Evolutionary conservation across 306 rosid species (phyloP).

Genomic region (Begonia masoniana): DNA sequence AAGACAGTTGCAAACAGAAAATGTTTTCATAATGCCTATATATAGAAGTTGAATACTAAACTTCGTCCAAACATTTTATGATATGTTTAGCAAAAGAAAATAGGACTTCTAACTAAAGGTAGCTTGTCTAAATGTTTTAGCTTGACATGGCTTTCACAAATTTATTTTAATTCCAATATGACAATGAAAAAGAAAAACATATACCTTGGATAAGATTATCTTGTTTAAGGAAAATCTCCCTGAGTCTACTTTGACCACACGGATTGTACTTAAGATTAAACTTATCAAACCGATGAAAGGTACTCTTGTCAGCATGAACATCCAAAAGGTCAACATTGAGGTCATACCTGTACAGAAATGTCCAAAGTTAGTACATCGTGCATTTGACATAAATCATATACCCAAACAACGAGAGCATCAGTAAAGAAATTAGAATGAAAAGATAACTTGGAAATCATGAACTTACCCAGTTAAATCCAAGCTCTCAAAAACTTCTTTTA

Average conservation of each 20-base stretch:
- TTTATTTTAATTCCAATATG: too few relatives aligned
- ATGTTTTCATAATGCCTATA: too few relatives aligned
- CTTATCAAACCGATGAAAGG: constrained; percentile 98
- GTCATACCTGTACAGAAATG: constrained; percentile 61
- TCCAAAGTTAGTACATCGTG: constrained; percentile 8
- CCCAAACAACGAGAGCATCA: not conserved
- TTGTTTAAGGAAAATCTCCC: constrained; percentile 96
- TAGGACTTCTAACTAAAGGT: too few relatives aligned
- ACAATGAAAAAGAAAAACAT: not conserved
- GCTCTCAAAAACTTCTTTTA: constrained; percentile 97
- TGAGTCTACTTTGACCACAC: constrained; percentile 99
- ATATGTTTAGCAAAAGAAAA: too few relatives aligned
- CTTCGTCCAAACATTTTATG: too few relatives aligned
- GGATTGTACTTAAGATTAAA: constrained; percentile 97
- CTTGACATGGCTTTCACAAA: too few relatives aligned
- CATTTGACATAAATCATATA: constrained; percentile 1
- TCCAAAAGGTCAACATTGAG: constrained; percentile 99
- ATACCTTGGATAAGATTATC: constrained; percentile 98
- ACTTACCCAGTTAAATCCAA: constrained; percentile 86
- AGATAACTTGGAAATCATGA: not conserved
- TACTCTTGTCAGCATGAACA: constrained; percentile 99
- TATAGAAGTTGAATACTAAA: too few relatives aligned
- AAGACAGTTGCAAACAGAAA: too few relatives aligned
- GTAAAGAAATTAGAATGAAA: constrained; percentile 2
- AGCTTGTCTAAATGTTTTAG: too few relatives aligned